phyloP scores from a whole-genome alignment of 768 basidiomycete species.

The Sutorius australiensis region DNA sequence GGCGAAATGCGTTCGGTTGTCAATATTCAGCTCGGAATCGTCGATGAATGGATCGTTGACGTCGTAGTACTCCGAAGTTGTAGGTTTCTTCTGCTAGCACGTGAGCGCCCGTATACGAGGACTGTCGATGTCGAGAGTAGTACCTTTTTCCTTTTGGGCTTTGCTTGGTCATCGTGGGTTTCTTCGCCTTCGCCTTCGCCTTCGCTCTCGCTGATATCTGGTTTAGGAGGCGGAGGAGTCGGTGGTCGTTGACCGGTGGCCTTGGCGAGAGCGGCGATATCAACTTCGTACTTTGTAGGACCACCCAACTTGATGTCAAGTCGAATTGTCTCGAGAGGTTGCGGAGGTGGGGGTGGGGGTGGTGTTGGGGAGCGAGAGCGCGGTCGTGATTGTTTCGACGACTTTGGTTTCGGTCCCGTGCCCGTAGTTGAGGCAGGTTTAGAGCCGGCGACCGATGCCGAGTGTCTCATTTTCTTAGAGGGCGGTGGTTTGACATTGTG shows the following conservation, averaged over 20 bases:
- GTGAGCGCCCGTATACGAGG: slow-evolving; percentile 5
- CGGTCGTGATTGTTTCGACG: slow-evolving; percentile 40
- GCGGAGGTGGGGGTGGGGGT: slow-evolving; percentile 44
- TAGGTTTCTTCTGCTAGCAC: slow-evolving; percentile 43
- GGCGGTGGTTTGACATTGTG: slow-evolving; percentile 28
- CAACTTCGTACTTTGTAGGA: slow-evolving; percentile 70
- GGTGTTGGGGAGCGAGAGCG: slow-evolving; percentile 59
- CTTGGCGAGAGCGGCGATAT: slow-evolving; percentile 55
- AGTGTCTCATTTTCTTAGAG: slow-evolving; percentile 27
- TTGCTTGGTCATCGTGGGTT: slow-evolving; percentile 31
- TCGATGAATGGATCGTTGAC: slow-evolving; percentile 92
- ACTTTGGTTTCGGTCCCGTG: slow-evolving; percentile 49
- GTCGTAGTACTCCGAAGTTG: slow-evolving; percentile 81
- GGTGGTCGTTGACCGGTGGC: slow-evolving; percentile 61
- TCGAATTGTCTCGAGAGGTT: slow-evolving; percentile 58
- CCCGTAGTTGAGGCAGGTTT: slow-evolving; percentile 30
- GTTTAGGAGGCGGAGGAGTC: slow-evolving; percentile 49
- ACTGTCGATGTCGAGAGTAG: slow-evolving; percentile 8
- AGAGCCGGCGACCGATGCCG: slow-evolving; percentile 22
- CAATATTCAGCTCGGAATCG: slow-evolving; percentile 88
- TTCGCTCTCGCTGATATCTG: slow-evolving; percentile 55
- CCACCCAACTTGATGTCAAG: slow-evolving; percentile 69
- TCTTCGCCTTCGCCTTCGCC: slow-evolving; percentile 53
- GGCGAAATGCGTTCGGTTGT: slow-evolving; percentile 87
- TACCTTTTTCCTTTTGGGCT: slow-evolving; percentile 40